phyloP scores from a whole-genome alignment of 305 asterid species.

The Fraxinus velutina region DNA sequence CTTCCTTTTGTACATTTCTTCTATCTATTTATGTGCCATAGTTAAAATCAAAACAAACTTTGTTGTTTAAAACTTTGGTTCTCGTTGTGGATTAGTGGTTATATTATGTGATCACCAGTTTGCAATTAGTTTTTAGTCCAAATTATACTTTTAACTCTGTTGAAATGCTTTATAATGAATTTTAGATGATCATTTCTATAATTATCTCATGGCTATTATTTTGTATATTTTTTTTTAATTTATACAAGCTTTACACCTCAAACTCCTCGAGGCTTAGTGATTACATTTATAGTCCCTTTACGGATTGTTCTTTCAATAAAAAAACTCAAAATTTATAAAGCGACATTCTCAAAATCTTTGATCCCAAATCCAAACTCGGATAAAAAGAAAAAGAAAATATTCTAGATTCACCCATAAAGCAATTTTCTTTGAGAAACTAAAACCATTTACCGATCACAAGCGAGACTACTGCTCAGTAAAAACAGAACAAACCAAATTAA shows the following conservation, averaged over 20 bases:
- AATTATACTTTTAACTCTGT: background rate
- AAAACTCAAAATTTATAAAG: background rate
- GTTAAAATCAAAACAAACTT: background rate
- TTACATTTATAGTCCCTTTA: background rate
- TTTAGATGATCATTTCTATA: background rate
- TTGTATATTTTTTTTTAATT: background rate
- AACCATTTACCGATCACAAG: background rate
- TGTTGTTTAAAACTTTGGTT: background rate
- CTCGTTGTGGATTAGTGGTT: background rate
- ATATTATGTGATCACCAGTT: background rate
- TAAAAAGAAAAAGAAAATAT: background rate
- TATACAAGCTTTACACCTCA: background rate
- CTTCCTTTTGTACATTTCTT: background rate
- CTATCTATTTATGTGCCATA: background rate
- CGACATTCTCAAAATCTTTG: conserved; percentile 6
- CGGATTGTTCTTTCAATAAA: background rate
- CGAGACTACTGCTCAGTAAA: background rate
- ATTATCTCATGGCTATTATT: background rate
- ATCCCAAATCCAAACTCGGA: conserved; percentile 13
- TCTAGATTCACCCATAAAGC: background rate
- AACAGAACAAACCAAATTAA: background rate
- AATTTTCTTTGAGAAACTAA: conserved; percentile 1
- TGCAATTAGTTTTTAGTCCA: background rate
- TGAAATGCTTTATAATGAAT: background rate
- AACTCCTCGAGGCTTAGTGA: background rate